phyloP scores from a whole-genome alignment of 2,329 filamentous ascomycete genomes.

The Fusarium nisikadoi region DNA sequence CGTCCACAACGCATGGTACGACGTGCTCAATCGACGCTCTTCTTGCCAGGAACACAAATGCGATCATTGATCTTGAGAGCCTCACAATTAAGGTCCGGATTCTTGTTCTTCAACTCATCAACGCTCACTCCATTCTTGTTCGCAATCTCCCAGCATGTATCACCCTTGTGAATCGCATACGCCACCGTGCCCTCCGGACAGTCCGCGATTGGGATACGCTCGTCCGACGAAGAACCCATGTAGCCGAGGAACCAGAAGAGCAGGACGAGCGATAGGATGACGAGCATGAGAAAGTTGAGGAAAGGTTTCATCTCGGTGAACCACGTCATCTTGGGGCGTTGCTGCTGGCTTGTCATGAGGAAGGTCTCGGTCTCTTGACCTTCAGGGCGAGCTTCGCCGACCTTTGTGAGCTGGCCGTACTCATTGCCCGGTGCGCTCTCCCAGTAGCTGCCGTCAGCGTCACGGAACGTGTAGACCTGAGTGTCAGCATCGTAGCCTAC shows the following conservation, averaged over 20 bases:
- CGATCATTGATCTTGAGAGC: constrained; percentile 53
- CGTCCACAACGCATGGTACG: neutral
- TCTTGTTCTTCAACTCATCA: constrained; percentile 58
- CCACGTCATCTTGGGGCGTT: constrained; percentile 55
- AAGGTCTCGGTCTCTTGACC: constrained; percentile 49
- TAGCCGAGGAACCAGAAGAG: constrained; percentile 61
- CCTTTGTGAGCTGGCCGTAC: constrained; percentile 60
- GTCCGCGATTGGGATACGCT: constrained; percentile 18
- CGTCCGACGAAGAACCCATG: constrained; percentile 41
- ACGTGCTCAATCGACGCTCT: neutral
- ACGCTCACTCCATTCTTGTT: constrained; percentile 55
- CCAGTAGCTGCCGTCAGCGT: constrained; percentile 60
- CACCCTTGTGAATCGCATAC: constrained; percentile 57
- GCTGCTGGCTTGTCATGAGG: constrained; percentile 36
- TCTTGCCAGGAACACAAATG: constrained; percentile 57
- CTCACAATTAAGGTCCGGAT: constrained; percentile 60
- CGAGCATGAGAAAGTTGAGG: constrained; percentile 67
- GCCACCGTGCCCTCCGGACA: constrained; percentile 48
- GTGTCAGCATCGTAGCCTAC: constrained; percentile 67
- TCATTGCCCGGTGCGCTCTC: constrained; percentile 60
- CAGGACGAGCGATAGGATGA: constrained; percentile 61
- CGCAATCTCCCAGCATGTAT: constrained; percentile 66
- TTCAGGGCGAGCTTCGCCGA: constrained; percentile 46
- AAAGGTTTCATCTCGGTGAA: constrained; percentile 64
- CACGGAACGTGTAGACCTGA: constrained; percentile 63